A percentile compares a stretch with the other conserved stretches of the same genome.
phyloP scores from a whole-genome alignment of 2,329 filamentous ascomycete genomes.

The Orbilia blumenaviensis region DNA sequence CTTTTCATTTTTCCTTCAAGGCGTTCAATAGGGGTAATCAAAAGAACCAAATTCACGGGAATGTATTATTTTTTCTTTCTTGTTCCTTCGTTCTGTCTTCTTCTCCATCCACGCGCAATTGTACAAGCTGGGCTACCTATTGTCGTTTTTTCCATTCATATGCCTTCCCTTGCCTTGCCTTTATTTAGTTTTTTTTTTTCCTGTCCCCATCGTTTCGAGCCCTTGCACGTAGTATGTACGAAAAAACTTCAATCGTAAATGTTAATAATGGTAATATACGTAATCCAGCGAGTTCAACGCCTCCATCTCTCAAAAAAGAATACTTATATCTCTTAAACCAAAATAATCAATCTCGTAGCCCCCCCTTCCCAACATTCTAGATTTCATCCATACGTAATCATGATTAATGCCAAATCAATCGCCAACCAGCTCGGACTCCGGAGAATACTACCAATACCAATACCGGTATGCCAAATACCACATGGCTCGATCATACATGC shows the following conservation, averaged over 20 bases:
- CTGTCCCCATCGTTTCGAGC: background rate
- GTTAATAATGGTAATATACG: conserved; percentile 13
- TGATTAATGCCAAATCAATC: too few relatives aligned
- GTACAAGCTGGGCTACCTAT: background rate
- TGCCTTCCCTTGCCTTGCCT: background rate
- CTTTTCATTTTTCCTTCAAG: conserved; percentile 2
- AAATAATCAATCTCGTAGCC: too few relatives aligned
- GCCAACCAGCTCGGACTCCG: too few relatives aligned
- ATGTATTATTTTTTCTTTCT: conserved; percentile 2
- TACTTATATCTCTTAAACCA: too few relatives aligned
- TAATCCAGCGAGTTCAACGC: background rate
- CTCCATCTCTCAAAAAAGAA: background rate
- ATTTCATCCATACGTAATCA: too few relatives aligned
- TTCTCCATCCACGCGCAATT: background rate
- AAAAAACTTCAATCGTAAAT: background rate
- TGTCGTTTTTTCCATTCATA: background rate
- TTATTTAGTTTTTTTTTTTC: background rate
- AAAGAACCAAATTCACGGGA: conserved; percentile 11
- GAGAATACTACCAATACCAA: too few relatives aligned
- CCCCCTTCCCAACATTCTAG: too few relatives aligned
- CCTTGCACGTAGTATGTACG: background rate
- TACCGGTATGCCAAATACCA: too few relatives aligned
- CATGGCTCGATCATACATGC: background rate
- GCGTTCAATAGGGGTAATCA: conserved; percentile 27
- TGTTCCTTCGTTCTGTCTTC: background rate